phyloP scores from a whole-genome alignment of 2,329 filamentous ascomycete species.

The Biscogniauxia sp. region DNA sequence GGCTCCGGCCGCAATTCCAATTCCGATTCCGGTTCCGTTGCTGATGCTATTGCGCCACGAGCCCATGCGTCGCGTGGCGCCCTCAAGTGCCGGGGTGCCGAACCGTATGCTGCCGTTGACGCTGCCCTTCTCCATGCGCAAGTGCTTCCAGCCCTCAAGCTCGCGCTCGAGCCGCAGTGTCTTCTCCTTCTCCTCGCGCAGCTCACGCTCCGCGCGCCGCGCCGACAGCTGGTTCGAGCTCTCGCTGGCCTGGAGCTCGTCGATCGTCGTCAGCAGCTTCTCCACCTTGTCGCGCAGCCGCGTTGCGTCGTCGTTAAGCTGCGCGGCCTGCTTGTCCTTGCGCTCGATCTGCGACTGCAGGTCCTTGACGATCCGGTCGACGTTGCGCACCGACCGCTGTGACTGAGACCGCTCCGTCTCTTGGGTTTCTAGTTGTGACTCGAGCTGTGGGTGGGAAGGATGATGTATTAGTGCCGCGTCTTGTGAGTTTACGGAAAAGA shows the following conservation, averaged over 20 bases:
- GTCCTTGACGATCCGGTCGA: slow-evolving; percentile 92
- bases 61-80: slow-evolving; percentile 30
- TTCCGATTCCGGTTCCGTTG: slow-evolving; percentile 43
- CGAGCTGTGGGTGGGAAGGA: slow-evolving; percentile 59
- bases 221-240: slow-evolving; percentile 76
- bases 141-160: slow-evolving; percentile 77
- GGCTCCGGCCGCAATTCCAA: slow-evolving; percentile 26
- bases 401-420: slow-evolving; percentile 76
- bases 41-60: slow-evolving; percentile 57
- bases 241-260: slow-evolving; percentile 88
- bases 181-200: slow-evolving; percentile 86
- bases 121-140: slow-evolving; percentile 61
- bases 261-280: slow-evolving; percentile 84
- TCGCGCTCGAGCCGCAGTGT: slow-evolving; percentile 80
- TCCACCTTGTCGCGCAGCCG: slow-evolving; percentile 89
- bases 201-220: slow-evolving; percentile 83
- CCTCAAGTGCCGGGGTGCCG: slow-evolving; percentile 25
- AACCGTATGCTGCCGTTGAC: slow-evolving; percentile 28
- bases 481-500: slow-evolving; percentile 23
- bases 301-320: slow-evolving; percentile 78
- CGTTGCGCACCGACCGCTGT: slow-evolving; percentile 83
- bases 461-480: slow-evolving; percentile 28
- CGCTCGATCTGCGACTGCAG: slow-evolving; percentile 89
- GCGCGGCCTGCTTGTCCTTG: slow-evolving; percentile 80
- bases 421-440: slow-evolving; percentile 80